Percentiles rank a stretch among this genome's conserved stretches.
These are phyloP conservation scores for Boletellus ananas DNA, from an alignment of 768 basidiomycete species.

Conservation along the genomic window DNA sequence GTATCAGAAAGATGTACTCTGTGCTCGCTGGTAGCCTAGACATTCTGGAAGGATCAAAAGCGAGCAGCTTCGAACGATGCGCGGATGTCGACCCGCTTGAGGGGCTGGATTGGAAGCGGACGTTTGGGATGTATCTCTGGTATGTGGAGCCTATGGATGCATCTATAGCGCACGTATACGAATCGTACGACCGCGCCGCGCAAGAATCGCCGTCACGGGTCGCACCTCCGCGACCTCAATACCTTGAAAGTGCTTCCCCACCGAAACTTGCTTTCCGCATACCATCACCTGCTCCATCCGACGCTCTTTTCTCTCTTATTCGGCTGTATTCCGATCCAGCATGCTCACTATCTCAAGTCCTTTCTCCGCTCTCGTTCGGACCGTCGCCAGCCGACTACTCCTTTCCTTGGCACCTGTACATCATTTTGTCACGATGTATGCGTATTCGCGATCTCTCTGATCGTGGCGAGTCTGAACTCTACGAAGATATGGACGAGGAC, in stretches of 20 bases:
- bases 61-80: slow-evolving; percentile 49
- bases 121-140: slow-evolving; percentile 90
- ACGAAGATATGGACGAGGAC: slow-evolving; percentile 36
- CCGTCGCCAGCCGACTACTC: slow-evolving; percentile 76
- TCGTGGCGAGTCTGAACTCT: slow-evolving; percentile 48
- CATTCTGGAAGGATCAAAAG: slow-evolving; percentile 51
- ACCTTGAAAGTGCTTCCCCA: slow-evolving; percentile 34
- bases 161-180: slow-evolving; percentile 65
- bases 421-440: slow-evolving; percentile 80
- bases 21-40: slow-evolving; percentile 75
- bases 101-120: slow-evolving; percentile 91
- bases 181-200: slow-evolving; percentile 49
- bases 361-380: slow-evolving; percentile 71
- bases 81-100: slow-evolving; percentile 59
- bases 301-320: slow-evolving; percentile 81
- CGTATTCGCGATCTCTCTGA: slow-evolving; percentile 86
- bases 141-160: slow-evolving; percentile 71
- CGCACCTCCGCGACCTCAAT: slow-evolving; percentile 59
- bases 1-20: slow-evolving; percentile 77
- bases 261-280: slow-evolving; percentile 39
- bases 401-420: slow-evolving; percentile 90
- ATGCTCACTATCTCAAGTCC: slow-evolving; percentile 62
- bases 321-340: slow-evolving; percentile 71
- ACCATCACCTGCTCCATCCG: slow-evolving; percentile 45
- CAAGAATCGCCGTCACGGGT: slow-evolving; percentile 39